A percentile compares a stretch with the other conserved stretches of the same genome.
Conservation (phyloP, 1,284 basidiomycete species). For the Cutaneotrichosporon arboriforme region DNA sequence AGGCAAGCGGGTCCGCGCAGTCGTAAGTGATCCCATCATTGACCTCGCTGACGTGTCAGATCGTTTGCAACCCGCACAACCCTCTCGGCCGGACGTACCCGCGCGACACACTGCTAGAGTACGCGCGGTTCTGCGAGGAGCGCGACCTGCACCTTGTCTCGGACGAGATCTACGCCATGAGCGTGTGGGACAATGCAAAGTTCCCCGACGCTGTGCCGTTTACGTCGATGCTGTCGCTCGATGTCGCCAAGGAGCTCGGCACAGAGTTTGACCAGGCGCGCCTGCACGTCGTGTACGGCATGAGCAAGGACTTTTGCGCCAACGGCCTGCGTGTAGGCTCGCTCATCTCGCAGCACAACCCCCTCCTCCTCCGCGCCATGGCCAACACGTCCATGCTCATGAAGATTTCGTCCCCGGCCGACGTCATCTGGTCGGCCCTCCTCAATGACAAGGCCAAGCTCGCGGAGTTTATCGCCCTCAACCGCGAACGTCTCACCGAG, state of each 20-base stretch:
- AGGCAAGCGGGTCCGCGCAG: conserved; percentile 33
- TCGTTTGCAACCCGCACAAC: conserved; percentile 51
- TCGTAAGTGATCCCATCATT: conserved; percentile 29
- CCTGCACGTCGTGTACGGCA: conserved; percentile 47
- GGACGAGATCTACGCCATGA: conserved; percentile 51
- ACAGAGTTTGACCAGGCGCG: conserved; percentile 43
- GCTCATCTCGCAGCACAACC: conserved; percentile 48
- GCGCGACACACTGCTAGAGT: conserved; percentile 46
- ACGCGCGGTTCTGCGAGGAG: conserved; percentile 48
- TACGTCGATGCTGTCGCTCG: conserved; percentile 47
- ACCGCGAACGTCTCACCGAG: conserved; percentile 33
- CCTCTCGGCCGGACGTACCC: conserved; percentile 47
- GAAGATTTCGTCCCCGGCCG: conserved; percentile 44
- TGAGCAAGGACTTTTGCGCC: conserved; percentile 50
- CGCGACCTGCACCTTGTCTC: conserved; percentile 49
- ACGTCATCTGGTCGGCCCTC: conserved; percentile 42
- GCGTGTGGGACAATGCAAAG: conserved; percentile 40
- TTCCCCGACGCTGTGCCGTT: conserved; percentile 38
- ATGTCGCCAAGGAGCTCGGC: conserved; percentile 46
- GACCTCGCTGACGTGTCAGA: conserved; percentile 13
- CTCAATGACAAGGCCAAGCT: conserved; percentile 28
- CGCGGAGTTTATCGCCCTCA: conserved; percentile 33
- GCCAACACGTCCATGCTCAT: conserved; percentile 43
- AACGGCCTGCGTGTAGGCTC: conserved; percentile 50
- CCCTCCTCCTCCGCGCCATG: conserved; percentile 44